Evolutionary conservation across 2,329 filamentous ascomycete species (phyloP), one percentile per base, ranked within the genome.

Genomic region (Xylariaceae sp.): DNA sequence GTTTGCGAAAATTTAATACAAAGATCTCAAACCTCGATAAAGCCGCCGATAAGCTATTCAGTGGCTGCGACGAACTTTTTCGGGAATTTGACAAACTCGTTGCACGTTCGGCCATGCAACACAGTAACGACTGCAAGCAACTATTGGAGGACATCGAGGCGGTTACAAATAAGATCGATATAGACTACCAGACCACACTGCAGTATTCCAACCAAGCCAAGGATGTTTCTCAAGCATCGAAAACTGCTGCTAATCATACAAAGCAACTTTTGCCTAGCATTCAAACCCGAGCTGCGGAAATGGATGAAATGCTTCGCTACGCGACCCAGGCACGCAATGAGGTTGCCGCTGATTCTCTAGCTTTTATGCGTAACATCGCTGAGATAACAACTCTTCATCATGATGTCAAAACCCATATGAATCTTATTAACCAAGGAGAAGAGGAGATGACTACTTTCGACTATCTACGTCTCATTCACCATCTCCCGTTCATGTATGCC

Each of bases 401-500:
- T 29, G 83, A 81, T 55, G 80, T 94, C 29, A 91, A 91, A 66
- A 76, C 78, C 6, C 88, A 89, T 59, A 85, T 96, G 55, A 84
- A 84, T 50, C 79, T 82, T 2, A 74, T 97, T 37, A 86, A 87
- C 58, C 79, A 90, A 42, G 84, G 88, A 6, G 83, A 89, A 54
- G 89, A 94, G 55, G 89, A 90, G 39, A 80, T 89, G 67, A 85
- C 90, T 26, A 87, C 89, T 0, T 92, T 97, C 68, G 88, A 96
- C 58, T 83, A 90, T 33, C 79, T 99, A 18, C 85, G 87, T 15
- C 79, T 91, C 18, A 87, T 97, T 29, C 87, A 92, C 36, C 86
- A 92, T 58, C 81, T 97, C 24, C 94, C 94, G 0, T 87, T 88
- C 51, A 86, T 96, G 64, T 99, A 97, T 69, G 92, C 92, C 0